phyloP scores from a whole-genome alignment of 2,329 filamentous ascomycete species.

The Talaromyces sp. region DNA sequence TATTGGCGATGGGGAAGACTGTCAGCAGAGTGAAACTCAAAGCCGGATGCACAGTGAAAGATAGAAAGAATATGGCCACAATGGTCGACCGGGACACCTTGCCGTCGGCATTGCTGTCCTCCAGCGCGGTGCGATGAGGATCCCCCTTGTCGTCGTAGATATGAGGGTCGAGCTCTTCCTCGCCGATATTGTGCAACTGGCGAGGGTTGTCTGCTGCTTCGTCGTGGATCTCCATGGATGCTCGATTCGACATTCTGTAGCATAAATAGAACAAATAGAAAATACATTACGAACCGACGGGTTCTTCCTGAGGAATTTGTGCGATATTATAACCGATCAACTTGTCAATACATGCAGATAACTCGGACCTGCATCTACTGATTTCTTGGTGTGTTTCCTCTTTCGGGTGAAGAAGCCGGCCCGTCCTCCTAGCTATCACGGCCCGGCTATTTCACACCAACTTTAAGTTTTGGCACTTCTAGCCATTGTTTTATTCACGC shows the following conservation, averaged over 20 bases:
- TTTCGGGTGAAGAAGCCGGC: not conserved
- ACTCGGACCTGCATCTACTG: too few species aligned
- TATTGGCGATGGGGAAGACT: not conserved
- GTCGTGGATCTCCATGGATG: not conserved
- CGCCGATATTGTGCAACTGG: not conserved
- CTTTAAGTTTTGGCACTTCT: too few species aligned
- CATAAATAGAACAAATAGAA: too few species aligned
- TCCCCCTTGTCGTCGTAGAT: constrained; percentile 7
- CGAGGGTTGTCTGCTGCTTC: not conserved
- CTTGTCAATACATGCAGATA: not conserved
- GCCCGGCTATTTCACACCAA: not conserved
- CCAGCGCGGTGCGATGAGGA: constrained; percentile 3
- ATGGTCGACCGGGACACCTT: not conserved
- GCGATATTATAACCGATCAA: not conserved
- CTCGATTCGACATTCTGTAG: not conserved
- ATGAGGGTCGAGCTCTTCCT: constrained; percentile 2
- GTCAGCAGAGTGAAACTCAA: not conserved
- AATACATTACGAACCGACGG: too few species aligned
- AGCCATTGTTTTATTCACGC: too few species aligned
- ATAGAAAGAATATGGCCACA: not conserved
- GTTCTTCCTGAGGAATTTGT: not conserved
- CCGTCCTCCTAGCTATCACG: not conserved
- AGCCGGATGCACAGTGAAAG: not conserved
- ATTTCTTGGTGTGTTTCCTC: not conserved
- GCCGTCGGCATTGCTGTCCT: not conserved